Evolutionary conservation across 257 asterid genomes (phyloP).

Genomic region (Paulownia fortunei): DNA sequence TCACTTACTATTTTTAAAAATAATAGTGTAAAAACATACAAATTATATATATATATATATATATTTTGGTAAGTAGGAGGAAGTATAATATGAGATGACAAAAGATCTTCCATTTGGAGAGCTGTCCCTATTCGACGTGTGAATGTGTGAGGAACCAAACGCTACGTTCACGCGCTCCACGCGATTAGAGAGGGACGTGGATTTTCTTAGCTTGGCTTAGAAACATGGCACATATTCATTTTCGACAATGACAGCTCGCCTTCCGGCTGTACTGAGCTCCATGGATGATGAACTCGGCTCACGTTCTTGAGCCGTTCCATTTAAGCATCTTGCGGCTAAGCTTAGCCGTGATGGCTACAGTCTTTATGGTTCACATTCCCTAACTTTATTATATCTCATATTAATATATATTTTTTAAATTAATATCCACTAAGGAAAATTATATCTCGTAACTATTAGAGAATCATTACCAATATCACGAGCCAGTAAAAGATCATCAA

Average conservation of each 20-base stretch:
- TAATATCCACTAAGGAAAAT: too few species aligned
- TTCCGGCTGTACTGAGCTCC: constrained; percentile 32
- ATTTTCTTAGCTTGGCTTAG: constrained; percentile 42
- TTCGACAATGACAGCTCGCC: constrained; percentile 52
- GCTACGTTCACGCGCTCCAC: constrained; percentile 32
- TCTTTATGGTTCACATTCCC: too few species aligned
- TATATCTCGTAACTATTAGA: too few species aligned
- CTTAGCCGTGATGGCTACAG: constrained; percentile 15
- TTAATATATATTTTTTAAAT: too few species aligned
- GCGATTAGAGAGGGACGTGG: constrained; percentile 34
- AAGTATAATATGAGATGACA: not conserved
- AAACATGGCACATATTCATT: constrained; percentile 38
- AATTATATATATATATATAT: too few species aligned
- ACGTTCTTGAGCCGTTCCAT: constrained; percentile 19
- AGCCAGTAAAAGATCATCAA: too few species aligned
- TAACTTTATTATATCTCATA: too few species aligned
- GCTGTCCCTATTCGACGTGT: constrained; percentile 23
- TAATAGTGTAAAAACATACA: too few species aligned
- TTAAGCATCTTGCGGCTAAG: not conserved
- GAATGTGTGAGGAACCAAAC: not conserved
- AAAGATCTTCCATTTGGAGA: constrained; percentile 24
- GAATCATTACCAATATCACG: too few species aligned
- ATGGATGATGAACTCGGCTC: constrained; percentile 25
- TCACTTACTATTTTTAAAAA: too few species aligned
- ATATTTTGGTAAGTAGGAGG: not conserved